These are phyloP conservation scores for Ustilago cynodontis DNA, from an alignment of 1,284 basidiomycete genomes.

Conservation along the genomic window DNA sequence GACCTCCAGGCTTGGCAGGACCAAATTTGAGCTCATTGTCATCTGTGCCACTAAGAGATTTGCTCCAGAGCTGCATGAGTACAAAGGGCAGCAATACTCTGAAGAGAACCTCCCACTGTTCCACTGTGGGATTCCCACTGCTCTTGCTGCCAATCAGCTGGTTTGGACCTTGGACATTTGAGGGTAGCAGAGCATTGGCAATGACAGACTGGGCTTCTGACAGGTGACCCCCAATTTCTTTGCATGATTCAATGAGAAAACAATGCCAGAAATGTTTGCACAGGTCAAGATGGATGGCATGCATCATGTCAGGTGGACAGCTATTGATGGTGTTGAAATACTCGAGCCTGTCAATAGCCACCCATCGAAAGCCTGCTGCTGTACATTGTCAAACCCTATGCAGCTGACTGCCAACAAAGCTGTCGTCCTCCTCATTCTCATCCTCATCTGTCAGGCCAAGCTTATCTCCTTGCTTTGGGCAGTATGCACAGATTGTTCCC, in stretches of 20 bases:
- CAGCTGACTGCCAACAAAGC: background rate
- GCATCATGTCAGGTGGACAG: slow-evolving; percentile 12
- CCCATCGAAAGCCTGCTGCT: too few species aligned
- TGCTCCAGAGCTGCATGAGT: slow-evolving; percentile 9
- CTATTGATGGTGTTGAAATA: slow-evolving; percentile 5
- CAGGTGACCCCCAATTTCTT: background rate
- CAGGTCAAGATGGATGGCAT: slow-evolving; percentile 16
- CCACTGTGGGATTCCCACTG: slow-evolving; percentile 3
- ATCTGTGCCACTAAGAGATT: background rate
- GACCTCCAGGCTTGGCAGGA: too few species aligned
- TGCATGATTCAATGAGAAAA: slow-evolving; percentile 7
- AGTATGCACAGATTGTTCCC: background rate
- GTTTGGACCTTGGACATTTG: background rate
- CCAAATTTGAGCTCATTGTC: background rate
- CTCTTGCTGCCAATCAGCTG: background rate
- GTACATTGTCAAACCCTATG: background rate
- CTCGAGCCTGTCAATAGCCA: background rate
- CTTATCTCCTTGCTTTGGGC: background rate
- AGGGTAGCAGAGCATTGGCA: background rate
- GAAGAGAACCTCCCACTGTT: background rate
- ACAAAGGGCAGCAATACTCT: background rate
- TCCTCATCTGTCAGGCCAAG: background rate
- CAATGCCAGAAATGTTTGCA: slow-evolving; percentile 14
- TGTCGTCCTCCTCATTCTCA: background rate
- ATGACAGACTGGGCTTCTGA: background rate